Base-by-base conservation (phyloP, 106 monocot species). In the Ottelia alismoides region DNA sequence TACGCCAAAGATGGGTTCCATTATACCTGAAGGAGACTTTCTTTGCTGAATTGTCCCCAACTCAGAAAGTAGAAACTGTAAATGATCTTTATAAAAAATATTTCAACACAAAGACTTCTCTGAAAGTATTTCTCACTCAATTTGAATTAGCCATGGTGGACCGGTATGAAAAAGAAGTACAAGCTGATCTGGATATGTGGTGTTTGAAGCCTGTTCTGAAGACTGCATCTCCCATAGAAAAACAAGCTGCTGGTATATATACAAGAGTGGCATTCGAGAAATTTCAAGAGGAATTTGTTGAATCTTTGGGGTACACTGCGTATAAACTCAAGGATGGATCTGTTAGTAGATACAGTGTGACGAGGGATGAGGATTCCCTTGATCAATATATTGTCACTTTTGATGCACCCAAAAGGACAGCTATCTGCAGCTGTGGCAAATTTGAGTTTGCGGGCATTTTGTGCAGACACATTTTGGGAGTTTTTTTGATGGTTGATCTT, bases 141-240 rank as follows among this genome's bases (percentile, higher is more conserved):
- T 94, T 94, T 69, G 88, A 94, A 25, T 63, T 88, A 54, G 74
- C 75, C 51, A 78, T 94, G 93, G 73, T 61, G 17, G 62, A 52
- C 20, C 61, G 87, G 24, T 78, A 81, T 53, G 88, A 88, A 45
- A 75, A 81, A 22, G 93, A 94, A 70, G 67, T 64, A 2, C 65
- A 73, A 60, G 77, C 84, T 26, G 87, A 94, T 51, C 43, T 60
- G 22, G 71, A 80, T 23, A 68, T 75, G 27, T 17, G 67, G 28
- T 77, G 60, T 49, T 56, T 53, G 2, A 71, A 66, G 52, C 71
- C 83, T 25, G 30, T 40, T 66, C 57, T 84, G 58, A 94, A 81
- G 63, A 94, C 93, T 52, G 93, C 88, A 61, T 94, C 93, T 14
- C 76, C 78, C 27, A 84, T 94, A 71, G 93, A 94, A 75, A 94